Conservation (phyloP, 768 basidiomycete species). For the Mycena floridula region DNA sequence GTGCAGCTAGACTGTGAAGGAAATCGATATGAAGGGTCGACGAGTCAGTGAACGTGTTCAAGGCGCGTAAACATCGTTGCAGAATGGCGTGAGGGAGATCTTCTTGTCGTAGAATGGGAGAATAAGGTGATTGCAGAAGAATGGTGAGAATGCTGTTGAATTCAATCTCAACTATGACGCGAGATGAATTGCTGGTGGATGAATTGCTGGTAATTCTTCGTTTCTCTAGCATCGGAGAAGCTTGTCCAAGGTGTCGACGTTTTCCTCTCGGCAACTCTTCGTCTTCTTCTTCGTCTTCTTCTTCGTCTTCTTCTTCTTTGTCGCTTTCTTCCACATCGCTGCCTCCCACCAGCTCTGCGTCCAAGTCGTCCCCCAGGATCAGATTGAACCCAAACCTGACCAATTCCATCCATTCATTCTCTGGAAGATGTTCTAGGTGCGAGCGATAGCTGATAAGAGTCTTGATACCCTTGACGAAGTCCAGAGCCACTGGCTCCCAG, state of each 20-base stretch:
- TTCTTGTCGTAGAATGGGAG: constrained; percentile 46
- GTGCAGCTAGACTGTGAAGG: constrained; percentile 58
- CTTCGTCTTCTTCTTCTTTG: constrained; percentile 20
- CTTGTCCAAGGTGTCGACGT: constrained; percentile 16
- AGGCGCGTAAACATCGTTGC: constrained; percentile 51
- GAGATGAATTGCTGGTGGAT: constrained; percentile 6
- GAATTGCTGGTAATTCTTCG: not conserved
- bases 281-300: constrained; percentile 9
- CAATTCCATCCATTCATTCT: constrained; percentile 58
- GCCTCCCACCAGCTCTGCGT: constrained; percentile 23
- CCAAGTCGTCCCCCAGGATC: constrained; percentile 55
- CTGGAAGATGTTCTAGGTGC: constrained; percentile 73
- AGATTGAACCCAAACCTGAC: constrained; percentile 74
- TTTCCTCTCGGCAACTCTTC: constrained; percentile 14
- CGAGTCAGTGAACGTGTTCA: constrained; percentile 61
- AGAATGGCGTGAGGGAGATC: constrained; percentile 51
- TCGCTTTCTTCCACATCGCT: constrained; percentile 16
- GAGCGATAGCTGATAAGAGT: constrained; percentile 58
- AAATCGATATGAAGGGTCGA: constrained; percentile 77
- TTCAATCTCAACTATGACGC: constrained; percentile 56
- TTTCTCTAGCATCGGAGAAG: constrained; percentile 11
- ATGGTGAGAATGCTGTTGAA: constrained; percentile 58
- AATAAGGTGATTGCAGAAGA: constrained; percentile 50
- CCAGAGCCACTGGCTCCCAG: constrained; percentile 58
- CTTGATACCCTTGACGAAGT: constrained; percentile 77